These are phyloP conservation scores for Phoma sp. DNA, from an alignment of 2,329 filamentous ascomycete species.

Conservation along the genomic window DNA sequence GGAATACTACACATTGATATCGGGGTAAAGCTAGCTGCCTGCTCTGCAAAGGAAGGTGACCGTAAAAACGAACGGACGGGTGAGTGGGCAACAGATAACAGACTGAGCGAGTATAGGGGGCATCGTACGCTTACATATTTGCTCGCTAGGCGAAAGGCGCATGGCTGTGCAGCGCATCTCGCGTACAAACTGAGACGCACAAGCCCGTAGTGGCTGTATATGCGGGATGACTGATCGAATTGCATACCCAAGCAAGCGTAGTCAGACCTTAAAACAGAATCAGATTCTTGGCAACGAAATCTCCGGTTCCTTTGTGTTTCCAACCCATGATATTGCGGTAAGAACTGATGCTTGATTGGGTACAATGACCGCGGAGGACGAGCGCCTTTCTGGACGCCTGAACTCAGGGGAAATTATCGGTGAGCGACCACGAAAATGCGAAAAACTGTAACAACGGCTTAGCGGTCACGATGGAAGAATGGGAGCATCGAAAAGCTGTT, in stretches of 20 bases:
- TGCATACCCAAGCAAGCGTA: slow-evolving; percentile 4
- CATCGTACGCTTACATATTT: slow-evolving; percentile 4
- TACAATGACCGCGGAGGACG: background rate
- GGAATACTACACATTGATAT: too few relatives aligned
- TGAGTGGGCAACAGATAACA: background rate
- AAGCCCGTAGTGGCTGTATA: slow-evolving; percentile 7
- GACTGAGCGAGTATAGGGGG: background rate
- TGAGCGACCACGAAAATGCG: background rate
- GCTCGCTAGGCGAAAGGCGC: background rate
- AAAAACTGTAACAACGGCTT: too few relatives aligned
- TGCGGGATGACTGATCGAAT: background rate
- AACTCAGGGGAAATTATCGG: background rate
- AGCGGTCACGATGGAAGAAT: too few relatives aligned
- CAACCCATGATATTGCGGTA: background rate
- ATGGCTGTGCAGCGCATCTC: slow-evolving; percentile 23
- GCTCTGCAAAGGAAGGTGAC: background rate
- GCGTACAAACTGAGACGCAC: slow-evolving; percentile 21
- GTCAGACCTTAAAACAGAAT: background rate
- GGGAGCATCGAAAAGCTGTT: too few relatives aligned
- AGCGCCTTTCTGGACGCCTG: background rate
- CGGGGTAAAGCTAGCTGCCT: too few relatives aligned
- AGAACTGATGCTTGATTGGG: too few relatives aligned
- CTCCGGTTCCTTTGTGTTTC: background rate
- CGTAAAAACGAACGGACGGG: background rate
- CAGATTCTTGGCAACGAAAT: background rate